Conservation (phyloP, 1,284 basidiomycete genomes). For the Sporisorium scitamineum region DNA sequence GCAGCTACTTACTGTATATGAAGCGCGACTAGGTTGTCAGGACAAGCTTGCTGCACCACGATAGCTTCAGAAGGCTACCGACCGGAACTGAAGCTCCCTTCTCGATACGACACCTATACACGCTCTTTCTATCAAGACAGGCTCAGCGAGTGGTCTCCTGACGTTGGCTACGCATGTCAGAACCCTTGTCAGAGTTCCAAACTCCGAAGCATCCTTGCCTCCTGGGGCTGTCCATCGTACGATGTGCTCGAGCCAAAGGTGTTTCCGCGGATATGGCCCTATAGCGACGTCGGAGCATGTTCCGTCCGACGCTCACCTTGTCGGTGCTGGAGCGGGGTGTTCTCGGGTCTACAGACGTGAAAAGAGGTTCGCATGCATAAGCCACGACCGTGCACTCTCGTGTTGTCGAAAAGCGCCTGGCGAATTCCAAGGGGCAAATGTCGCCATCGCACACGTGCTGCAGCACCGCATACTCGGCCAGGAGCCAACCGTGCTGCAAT, state of each 20-base stretch:
- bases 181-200: too few relatives aligned
- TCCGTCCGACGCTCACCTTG: background rate
- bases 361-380: background rate
- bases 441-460: slow-evolving; percentile 28
- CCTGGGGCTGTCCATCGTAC: too few relatives aligned
- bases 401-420: background rate
- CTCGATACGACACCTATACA: background rate
- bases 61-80: background rate
- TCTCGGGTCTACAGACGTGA: too few relatives aligned
- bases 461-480: too few relatives aligned
- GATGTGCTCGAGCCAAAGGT: too few relatives aligned
- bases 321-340: background rate
- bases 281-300: background rate
- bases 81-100: background rate
- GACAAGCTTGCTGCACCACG: background rate
- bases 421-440: slow-evolving; percentile 7
- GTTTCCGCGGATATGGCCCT: background rate
- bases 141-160: background rate
- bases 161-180: background rate
- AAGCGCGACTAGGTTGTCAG: slow-evolving; percentile 4
- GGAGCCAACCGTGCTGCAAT: too few relatives aligned
- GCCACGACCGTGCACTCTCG: background rate
- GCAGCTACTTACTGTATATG: slow-evolving; percentile 14
- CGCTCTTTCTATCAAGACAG: background rate
- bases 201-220: too few relatives aligned